A percentile compares a stretch with the other conserved stretches of the same genome.
Evolutionary conservation across 2,329 filamentous ascomycete genomes (phyloP).

Genomic region (Ophiostoma sp.): DNA sequence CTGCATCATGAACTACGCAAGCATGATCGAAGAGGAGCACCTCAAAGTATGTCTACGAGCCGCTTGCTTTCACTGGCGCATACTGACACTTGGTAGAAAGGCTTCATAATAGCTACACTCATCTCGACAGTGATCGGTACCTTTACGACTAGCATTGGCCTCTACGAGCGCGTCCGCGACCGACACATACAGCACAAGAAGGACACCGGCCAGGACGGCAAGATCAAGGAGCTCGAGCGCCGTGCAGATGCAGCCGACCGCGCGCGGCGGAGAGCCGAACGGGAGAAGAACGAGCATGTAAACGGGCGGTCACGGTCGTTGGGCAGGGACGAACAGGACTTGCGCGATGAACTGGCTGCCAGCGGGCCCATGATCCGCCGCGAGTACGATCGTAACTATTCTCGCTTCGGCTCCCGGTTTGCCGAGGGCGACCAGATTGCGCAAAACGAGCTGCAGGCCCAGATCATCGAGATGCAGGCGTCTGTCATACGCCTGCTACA

Average conservation of each 20-base stretch:
- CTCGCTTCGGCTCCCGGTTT: constrained; percentile 33
- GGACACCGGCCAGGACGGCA: constrained; percentile 33
- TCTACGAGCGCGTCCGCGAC: constrained; percentile 36
- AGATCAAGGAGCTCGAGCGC: constrained; percentile 32
- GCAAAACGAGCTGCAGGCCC: constrained; percentile 36
- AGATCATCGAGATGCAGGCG: constrained; percentile 37
- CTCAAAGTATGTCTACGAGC: not conserved
- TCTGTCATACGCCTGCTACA: constrained; percentile 37
- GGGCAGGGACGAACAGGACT: constrained; percentile 24
- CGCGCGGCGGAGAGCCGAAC: constrained; percentile 21
- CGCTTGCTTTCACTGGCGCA: not conserved
- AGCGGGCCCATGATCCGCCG: constrained; percentile 33
- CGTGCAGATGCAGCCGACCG: constrained; percentile 28
- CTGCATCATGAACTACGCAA: not conserved
- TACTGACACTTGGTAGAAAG: constrained; percentile 29
- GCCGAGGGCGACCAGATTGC: constrained; percentile 35
- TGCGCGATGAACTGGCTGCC: constrained; percentile 31
- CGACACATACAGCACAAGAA: constrained; percentile 32
- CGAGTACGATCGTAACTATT: constrained; percentile 35
- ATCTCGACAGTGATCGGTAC: constrained; percentile 38
- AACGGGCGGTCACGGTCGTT: not conserved
- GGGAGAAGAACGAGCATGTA: constrained; percentile 21
- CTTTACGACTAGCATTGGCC: constrained; percentile 35
- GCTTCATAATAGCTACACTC: constrained; percentile 38
- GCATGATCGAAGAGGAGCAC: not conserved